phyloP scores from a whole-genome alignment of 495 filamentous ascomycete genomes.

The Aspergillus hancockii region DNA sequence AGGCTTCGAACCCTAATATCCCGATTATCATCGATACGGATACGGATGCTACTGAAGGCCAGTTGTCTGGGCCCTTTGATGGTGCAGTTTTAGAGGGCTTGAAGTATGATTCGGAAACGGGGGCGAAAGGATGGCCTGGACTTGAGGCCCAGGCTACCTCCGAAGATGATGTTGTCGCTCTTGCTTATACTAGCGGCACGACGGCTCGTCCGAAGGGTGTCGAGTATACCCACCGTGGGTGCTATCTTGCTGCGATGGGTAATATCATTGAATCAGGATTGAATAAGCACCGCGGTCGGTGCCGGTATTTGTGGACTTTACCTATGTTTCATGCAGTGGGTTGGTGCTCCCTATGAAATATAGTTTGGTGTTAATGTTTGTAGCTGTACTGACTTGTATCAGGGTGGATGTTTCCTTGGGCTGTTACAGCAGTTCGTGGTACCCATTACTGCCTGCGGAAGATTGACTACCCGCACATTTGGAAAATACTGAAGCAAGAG shows the following conservation, averaged over 20 bases:
- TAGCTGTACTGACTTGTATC: constrained; percentile 8
- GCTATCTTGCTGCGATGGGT: constrained; percentile 79
- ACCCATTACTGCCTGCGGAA: constrained; percentile 95
- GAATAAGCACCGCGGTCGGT: constrained; percentile 65
- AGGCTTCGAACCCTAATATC: constrained; percentile 55
- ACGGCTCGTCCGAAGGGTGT: constrained; percentile 93
- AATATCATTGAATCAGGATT: constrained; percentile 89
- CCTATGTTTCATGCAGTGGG: constrained; percentile 97
- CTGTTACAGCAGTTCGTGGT: constrained; percentile 85
- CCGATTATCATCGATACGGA: constrained; percentile 82
- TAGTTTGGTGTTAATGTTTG: not conserved
- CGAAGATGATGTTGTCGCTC: constrained; percentile 81
- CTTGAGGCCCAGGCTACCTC: constrained; percentile 65
- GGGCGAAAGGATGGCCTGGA: constrained; percentile 72
- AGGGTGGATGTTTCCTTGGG: constrained; percentile 83
- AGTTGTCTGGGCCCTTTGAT: constrained; percentile 78
- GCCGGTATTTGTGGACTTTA: constrained; percentile 87
- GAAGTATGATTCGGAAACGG: constrained; percentile 61
- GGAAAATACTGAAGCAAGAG: constrained; percentile 81
- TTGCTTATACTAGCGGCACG: constrained; percentile 91
- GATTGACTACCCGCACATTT: constrained; percentile 92
- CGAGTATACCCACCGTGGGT: constrained; percentile 84
- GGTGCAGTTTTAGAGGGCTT: constrained; percentile 81
- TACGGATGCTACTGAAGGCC: constrained; percentile 74
- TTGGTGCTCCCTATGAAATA: not conserved